These are phyloP conservation scores for Aspergillus indologenus DNA, from an alignment of 495 filamentous ascomycete species.

Conservation along the genomic window DNA sequence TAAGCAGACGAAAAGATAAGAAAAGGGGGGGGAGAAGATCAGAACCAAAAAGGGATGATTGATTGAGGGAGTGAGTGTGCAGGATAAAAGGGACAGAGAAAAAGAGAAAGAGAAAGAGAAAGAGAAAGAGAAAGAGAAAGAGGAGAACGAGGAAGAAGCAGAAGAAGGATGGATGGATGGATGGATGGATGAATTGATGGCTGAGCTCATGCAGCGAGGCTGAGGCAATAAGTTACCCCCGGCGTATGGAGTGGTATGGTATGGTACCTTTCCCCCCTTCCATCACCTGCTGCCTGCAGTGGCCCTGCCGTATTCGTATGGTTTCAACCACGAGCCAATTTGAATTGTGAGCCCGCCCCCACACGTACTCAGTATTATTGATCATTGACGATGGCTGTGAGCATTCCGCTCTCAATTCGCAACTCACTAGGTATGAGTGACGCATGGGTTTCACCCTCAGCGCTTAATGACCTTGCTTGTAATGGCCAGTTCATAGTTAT, in stretches of 20 bases:
- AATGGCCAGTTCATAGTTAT: no score
- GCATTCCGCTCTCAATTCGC: no score
- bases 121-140: not conserved
- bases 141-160: not conserved
- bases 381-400: no score
- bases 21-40: no score
- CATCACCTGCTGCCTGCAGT: not conserved
- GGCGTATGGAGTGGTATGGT: not conserved
- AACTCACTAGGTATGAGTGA: no score
- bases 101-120: not conserved
- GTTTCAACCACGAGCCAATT: not conserved
- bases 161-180: not conserved
- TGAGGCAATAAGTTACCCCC: no score
- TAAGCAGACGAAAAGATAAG: no score
- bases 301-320: not conserved
- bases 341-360: not conserved
- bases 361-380: not conserved
- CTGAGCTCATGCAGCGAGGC: not conserved
- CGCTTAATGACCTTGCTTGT: no score
- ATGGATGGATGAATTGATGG: not conserved
- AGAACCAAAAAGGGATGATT: not conserved
- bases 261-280: not conserved
- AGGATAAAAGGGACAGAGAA: constrained; percentile 2
- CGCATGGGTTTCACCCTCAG: no score
- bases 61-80: no score